Conservation (phyloP, 2,329 filamentous ascomycete genomes). For the Aspergillus glaucus region DNA sequence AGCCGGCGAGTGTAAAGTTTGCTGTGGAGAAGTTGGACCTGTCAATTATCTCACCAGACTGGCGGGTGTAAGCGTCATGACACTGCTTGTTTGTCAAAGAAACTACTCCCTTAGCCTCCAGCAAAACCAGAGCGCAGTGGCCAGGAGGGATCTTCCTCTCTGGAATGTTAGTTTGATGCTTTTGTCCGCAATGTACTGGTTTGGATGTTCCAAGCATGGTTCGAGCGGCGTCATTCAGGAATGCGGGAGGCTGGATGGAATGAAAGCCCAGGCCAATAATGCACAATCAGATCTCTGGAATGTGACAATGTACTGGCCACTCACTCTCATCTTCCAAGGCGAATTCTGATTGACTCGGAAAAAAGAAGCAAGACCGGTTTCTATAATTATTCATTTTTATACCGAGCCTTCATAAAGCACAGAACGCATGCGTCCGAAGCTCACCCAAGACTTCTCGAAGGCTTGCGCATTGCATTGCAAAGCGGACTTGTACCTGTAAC, state of each 20-base stretch:
- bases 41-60: constrained; percentile 3
- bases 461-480: not conserved
- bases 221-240: constrained; percentile 4
- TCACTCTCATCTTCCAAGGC: constrained; percentile 4
- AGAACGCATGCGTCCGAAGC: not conserved
- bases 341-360: not conserved
- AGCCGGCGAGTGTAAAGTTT: not conserved
- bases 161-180: too few species aligned
- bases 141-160: not conserved
- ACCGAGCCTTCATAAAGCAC: not conserved
- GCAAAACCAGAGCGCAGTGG: not conserved
- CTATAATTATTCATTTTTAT: constrained; percentile 13
- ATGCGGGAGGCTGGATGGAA: constrained; percentile 25
- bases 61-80: constrained; percentile 33
- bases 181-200: too few species aligned
- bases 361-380: constrained; percentile 2
- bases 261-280: constrained; percentile 28
- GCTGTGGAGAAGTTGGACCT: not conserved
- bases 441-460: not conserved
- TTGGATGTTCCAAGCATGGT: too few species aligned
- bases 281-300: constrained; percentile 16
- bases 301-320: constrained; percentile 11
- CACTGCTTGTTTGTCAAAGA: constrained; percentile 10
- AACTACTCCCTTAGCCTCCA: not conserved
- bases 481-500: not conserved